phyloP scores from a whole-genome alignment of 371 early-diverging fungal genomes.

The Dichotomocladium elegans region DNA sequence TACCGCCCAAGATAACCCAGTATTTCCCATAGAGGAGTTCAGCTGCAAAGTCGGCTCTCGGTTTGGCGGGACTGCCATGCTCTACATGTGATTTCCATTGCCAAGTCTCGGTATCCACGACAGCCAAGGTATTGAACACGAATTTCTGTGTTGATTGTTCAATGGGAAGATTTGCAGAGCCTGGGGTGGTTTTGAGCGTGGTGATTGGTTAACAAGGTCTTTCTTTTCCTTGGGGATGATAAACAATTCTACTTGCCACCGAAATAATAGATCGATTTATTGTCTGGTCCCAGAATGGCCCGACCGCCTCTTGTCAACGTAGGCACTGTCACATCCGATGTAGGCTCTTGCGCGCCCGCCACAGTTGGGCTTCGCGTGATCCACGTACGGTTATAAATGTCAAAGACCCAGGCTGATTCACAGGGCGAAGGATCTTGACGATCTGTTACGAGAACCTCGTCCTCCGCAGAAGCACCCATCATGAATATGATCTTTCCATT shows the following conservation, averaged over 20 bases:
- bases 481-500: too few relatives aligned
- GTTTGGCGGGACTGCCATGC: neutral
- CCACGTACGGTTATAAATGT: too few relatives aligned
- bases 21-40: neutral
- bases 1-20: neutral
- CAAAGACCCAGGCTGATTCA: too few relatives aligned
- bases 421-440: too few relatives aligned
- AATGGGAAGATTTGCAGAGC: neutral
- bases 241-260: neutral
- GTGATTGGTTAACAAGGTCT: neutral
- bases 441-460: too few relatives aligned
- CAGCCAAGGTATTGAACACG: neutral
- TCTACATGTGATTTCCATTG: neutral
- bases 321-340: too few relatives aligned
- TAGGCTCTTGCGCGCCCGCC: too few relatives aligned
- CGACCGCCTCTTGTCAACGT: too few relatives aligned
- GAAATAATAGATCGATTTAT: neutral
- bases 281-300: too few relatives aligned
- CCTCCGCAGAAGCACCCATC: too few relatives aligned
- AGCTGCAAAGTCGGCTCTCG: neutral
- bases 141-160: neutral
- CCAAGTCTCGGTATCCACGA: neutral
- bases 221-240: neutral
- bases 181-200: neutral
- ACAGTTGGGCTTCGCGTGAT: too few relatives aligned